Conservation (phyloP, 106 monocot genomes). For the Dioscorea dumetorum region DNA sequence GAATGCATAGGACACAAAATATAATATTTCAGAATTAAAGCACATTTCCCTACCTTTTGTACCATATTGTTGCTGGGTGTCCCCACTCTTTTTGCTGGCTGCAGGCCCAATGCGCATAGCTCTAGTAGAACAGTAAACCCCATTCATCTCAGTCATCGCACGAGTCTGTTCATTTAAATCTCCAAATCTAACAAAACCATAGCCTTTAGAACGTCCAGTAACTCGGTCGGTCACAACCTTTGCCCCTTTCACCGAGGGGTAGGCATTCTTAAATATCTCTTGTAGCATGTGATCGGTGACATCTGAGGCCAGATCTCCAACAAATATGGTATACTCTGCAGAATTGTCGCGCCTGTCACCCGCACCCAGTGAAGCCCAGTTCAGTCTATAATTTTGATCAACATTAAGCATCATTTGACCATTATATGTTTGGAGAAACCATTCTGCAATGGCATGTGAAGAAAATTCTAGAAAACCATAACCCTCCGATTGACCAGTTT, state of each 20-base stretch:
- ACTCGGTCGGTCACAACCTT: constrained; percentile 64
- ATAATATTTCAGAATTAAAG: not conserved
- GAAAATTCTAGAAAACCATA: constrained; percentile 83
- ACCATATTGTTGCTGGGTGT: constrained; percentile 25
- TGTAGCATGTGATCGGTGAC: constrained; percentile 70
- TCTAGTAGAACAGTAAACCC: constrained; percentile 53
- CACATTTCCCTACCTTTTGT: constrained; percentile 19
- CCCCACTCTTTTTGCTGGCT: constrained; percentile 46
- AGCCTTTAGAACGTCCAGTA: constrained; percentile 75
- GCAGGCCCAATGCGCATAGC: constrained; percentile 77
- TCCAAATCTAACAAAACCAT: constrained; percentile 82
- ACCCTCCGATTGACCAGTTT: constrained; percentile 57
- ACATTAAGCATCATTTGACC: constrained; percentile 71
- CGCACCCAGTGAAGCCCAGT: constrained; percentile 61
- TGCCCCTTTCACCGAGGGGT: constrained; percentile 70
- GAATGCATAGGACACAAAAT: not conserved
- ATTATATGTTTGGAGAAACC: constrained; percentile 57
- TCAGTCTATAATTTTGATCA: constrained; percentile 59
- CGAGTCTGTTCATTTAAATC: constrained; percentile 61
- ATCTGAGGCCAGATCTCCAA: constrained; percentile 77
- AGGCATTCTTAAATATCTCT: constrained; percentile 53
- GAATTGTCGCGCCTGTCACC: constrained; percentile 52
- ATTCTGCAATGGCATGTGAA: constrained; percentile 48
- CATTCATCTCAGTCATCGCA: constrained; percentile 90
- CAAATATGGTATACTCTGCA: constrained; percentile 60